phyloP scores from a whole-genome alignment of 1,284 basidiomycete species.

The Leccinum proximum region DNA sequence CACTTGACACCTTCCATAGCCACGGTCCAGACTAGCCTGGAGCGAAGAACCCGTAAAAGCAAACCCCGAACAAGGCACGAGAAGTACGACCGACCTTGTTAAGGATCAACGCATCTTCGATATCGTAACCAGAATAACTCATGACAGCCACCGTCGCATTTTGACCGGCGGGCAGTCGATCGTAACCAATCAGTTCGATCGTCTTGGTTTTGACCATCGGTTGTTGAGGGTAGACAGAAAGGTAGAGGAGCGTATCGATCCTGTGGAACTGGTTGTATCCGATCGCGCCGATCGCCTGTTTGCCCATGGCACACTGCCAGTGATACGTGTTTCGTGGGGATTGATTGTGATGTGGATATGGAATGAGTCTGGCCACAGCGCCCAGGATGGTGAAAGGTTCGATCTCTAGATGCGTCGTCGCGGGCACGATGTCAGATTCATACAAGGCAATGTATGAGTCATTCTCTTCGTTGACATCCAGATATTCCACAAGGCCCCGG shows the following conservation, averaged over 20 bases:
- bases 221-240: constrained; percentile 99
- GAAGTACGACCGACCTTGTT: constrained; percentile 65
- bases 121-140: constrained; percentile 99
- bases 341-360: constrained; percentile 99
- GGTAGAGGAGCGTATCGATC: constrained; percentile 98
- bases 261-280: constrained; percentile 98
- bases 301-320: constrained; percentile 95
- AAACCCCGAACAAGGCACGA: constrained; percentile 2
- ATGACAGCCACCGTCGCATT: constrained; percentile 99
- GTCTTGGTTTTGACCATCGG: constrained; percentile 99
- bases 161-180: constrained; percentile 95
- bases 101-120: constrained; percentile 97
- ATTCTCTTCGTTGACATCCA: constrained; percentile 99
- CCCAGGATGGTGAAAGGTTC: constrained; percentile 98
- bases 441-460: constrained; percentile 97
- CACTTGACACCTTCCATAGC: constrained; percentile 97
- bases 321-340: constrained; percentile 98
- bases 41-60: constrained; percentile 7
- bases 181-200: constrained; percentile 96
- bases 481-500: constrained; percentile 97
- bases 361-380: constrained; percentile 97
- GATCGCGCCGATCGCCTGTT: constrained; percentile 99
- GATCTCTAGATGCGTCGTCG: constrained; percentile 96
- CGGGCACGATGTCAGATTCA: constrained; percentile 80
- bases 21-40: constrained; percentile 92